phyloP scores from a whole-genome alignment of 2,329 filamentous ascomycete species.

The Fusarium kyushuense region DNA sequence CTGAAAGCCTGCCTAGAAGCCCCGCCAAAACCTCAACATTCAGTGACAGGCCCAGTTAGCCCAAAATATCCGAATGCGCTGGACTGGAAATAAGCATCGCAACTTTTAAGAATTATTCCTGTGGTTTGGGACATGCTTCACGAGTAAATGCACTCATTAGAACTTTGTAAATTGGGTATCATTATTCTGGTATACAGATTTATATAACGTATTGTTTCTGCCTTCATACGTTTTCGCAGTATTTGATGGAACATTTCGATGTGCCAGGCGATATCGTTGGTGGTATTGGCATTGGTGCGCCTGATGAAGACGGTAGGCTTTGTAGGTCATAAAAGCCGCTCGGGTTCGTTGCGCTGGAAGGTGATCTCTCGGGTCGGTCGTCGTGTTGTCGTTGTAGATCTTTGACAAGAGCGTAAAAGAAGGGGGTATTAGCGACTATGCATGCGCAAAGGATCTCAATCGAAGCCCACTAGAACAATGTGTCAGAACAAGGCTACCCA shows the following conservation, averaged over 20 bases:
- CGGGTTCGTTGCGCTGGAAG: constrained; percentile 14
- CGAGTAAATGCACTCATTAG: neutral
- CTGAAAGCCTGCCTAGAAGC: neutral
- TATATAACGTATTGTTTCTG: neutral
- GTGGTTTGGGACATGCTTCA: too few species aligned
- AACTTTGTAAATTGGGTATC: constrained; percentile 13
- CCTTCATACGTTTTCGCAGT: constrained; percentile 10
- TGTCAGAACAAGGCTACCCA: neutral
- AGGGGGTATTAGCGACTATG: constrained; percentile 50
- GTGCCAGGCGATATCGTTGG: neutral
- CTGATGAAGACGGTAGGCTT: constrained; percentile 28
- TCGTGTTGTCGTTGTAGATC: constrained; percentile 47
- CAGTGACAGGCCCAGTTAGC: too few species aligned
- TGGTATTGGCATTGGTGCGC: neutral
- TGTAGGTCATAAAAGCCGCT: constrained; percentile 32
- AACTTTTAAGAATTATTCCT: too few species aligned
- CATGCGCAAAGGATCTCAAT: constrained; percentile 52
- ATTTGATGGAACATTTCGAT: constrained; percentile 12
- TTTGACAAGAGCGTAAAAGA: constrained; percentile 48
- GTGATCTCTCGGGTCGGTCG: constrained; percentile 28
- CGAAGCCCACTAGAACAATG: constrained; percentile 47
- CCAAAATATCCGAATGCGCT: too few species aligned
- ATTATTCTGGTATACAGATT: constrained; percentile 2
- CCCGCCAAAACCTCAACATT: too few species aligned
- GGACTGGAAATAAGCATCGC: too few species aligned